Base-by-base conservation (phyloP, 2,329 filamentous ascomycete species). In the Cladobotryum protrusum region DNA sequence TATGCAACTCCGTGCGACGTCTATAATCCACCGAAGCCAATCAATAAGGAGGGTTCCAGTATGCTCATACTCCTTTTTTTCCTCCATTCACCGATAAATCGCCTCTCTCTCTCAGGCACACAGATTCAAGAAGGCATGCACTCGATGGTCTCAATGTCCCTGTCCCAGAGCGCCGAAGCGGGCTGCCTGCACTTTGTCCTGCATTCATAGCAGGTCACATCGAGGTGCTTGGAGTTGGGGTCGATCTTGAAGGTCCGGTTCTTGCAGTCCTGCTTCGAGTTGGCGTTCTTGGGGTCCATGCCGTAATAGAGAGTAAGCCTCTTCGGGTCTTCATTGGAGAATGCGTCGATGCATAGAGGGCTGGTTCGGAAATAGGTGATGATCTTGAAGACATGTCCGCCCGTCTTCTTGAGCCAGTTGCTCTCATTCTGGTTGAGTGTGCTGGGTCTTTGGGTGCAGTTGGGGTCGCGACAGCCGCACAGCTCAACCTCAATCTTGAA, bases 261-360 rank as follows among this genome's bases (percentile, higher is more conserved):
- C 35, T 36, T 47, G 47, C 53, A 54, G 33, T 54, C 50, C n/a
- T 48, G 50, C 32, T 13, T 52, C 34, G 37, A 47, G 50, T 52
- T 54, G 18, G 34, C 32, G 20, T 52, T 44, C 13, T 43, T 17
- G 1, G 49, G 43, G 19, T 40, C 17, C 47, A 54, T 50, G 24
- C 53, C 50, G 11, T 40, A 45, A 14, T 8, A 14, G 14, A 48
- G 47, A 6, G 50, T 34, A 3, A 48, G 50, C 2, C 50, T 43
- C 4, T 50, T 14, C 4, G 47, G 45, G 18, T 54, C 33, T 3
- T 39, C 34, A 36, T 54, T 52, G 9, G 3, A n/a, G 37, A 52
- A 54, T 18, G 20, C 35, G 18, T 51, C 43, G 19, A 44, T 18
- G 47, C 52, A 54, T 14, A 32, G 33, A 2, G 29, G 33, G 4